phyloP scores from a whole-genome alignment of 208 protist genomes.

The Crithidia fasciculata region DNA sequence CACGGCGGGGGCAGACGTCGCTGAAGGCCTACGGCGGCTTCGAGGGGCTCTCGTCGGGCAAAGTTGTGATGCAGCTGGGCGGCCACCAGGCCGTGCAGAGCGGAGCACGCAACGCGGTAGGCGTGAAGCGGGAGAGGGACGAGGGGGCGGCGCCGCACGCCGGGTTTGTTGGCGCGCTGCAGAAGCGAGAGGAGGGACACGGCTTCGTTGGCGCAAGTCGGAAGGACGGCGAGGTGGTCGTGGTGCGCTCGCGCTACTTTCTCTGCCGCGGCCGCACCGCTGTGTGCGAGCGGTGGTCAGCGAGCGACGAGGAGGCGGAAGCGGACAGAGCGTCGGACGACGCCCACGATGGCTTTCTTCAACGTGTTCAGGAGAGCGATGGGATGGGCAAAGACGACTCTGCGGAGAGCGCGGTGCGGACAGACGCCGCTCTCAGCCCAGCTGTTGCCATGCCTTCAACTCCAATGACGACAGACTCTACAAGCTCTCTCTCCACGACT shows the following conservation, averaged over 20 bases:
- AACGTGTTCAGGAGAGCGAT: too few relatives aligned
- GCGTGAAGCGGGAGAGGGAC: constrained; percentile 5
- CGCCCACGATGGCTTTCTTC: too few relatives aligned
- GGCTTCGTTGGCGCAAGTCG: constrained; percentile 22
- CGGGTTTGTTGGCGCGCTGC: constrained; percentile 38
- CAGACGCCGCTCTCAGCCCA: too few relatives aligned
- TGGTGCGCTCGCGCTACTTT: constrained; percentile 78
- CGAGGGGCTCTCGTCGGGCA: constrained; percentile 44
- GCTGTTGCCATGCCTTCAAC: too few relatives aligned
- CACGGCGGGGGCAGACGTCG: constrained; percentile 53
- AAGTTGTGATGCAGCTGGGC: constrained; percentile 49
- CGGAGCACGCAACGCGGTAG: background rate
- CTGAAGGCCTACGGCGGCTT: constrained; percentile 74
- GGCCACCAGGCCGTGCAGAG: background rate
- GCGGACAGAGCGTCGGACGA: background rate
- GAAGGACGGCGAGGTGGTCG: constrained; percentile 11
- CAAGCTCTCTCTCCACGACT: too few relatives aligned
- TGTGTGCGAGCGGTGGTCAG: constrained; percentile 39
- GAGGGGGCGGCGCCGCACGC: constrained; percentile 3
- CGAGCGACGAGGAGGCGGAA: constrained; percentile 27
- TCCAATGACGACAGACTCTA: too few relatives aligned
- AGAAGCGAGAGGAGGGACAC: constrained; percentile 42
- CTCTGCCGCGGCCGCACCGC: constrained; percentile 33
- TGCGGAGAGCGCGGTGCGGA: background rate
- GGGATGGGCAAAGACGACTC: background rate